Evolutionary conservation across 2,329 filamentous ascomycete genomes (phyloP), one percentile per base, ranked within the genome.

Genomic region (Colletotrichum sp.): DNA sequence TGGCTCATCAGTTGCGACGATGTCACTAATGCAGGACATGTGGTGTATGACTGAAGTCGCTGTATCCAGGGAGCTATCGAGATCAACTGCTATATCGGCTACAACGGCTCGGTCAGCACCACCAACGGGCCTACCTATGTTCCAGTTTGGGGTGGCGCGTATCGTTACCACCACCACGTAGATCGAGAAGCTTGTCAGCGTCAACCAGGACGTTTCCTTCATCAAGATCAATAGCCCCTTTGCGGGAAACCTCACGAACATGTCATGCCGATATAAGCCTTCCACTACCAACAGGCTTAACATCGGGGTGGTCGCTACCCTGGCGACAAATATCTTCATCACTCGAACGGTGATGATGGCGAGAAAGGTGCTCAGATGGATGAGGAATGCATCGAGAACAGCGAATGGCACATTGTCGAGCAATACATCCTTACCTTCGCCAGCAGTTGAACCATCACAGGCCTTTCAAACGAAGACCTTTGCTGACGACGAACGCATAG

Each of bases 61-160:
- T 74, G 78, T 7, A 59, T 81, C 2, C 78, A 77, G 2, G 68
- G 78, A 3, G 77, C 80, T 1, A 78, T 73, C 1, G 77, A 83
- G 63, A 79, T 84, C 72, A 83, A 82, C 75, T 82, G 79, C 65
- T 85, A 82, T 64, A 83, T 85, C 13, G 83, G 83, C n/a, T 84
- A 85, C 67, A 71, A 78, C 3, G 70, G 65, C 18, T 76, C 78
- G 12, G 69, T 71, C 68, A 80, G 68, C 26, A 77, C 36, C 7
- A 16, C 68, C 8, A 26, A 28, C 16, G 36, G 16, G 7, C 36
- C 36, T 39, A 9, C 4, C 4, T 18, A 39, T 18, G 16, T 71
- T 3, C 57, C 55, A 7, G 24, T 39, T 6, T 59, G 68, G 21
- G 55, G 32, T 30, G 82, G 77, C 39, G 48, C 77, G 72, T 12